A percentile compares a stretch with the other conserved stretches of the same genome.
Conservation (phyloP, 2,329 filamentous ascomycete species). For the Coleophoma crateriformis region DNA sequence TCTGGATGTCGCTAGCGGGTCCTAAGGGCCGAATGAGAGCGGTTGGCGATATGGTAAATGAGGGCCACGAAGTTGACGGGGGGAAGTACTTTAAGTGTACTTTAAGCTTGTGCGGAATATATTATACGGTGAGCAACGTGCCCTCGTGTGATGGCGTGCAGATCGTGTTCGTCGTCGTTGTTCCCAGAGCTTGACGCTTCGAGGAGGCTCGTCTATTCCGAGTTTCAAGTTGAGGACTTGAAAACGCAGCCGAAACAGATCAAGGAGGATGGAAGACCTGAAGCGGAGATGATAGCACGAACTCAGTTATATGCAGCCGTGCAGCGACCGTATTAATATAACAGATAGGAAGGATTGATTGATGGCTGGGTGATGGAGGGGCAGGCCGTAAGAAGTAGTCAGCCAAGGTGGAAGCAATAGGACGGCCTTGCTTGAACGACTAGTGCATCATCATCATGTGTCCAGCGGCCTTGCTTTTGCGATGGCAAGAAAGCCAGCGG, state of each 20-base stretch:
- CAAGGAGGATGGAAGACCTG: background rate
- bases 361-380: no score
- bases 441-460: no score
- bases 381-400: no score
- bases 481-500: background rate
- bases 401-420: no score
- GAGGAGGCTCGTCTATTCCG: no score
- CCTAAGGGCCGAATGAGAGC: background rate
- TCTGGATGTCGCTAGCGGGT: no score
- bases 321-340: no score
- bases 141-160: background rate
- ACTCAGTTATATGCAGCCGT: background rate
- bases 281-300: background rate
- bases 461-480: no score
- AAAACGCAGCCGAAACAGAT: background rate
- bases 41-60: background rate
- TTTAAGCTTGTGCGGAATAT: background rate
- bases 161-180: background rate
- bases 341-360: no score
- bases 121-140: background rate
- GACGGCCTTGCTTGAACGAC: no score
- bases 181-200: background rate
- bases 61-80: background rate
- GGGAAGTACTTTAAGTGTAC: background rate
- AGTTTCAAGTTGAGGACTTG: background rate